Percentiles rank a stretch among this genome's conserved stretches.
phyloP scores from a whole-genome alignment of 495 filamentous ascomycete genomes.

The Neohortaea acidophila region DNA sequence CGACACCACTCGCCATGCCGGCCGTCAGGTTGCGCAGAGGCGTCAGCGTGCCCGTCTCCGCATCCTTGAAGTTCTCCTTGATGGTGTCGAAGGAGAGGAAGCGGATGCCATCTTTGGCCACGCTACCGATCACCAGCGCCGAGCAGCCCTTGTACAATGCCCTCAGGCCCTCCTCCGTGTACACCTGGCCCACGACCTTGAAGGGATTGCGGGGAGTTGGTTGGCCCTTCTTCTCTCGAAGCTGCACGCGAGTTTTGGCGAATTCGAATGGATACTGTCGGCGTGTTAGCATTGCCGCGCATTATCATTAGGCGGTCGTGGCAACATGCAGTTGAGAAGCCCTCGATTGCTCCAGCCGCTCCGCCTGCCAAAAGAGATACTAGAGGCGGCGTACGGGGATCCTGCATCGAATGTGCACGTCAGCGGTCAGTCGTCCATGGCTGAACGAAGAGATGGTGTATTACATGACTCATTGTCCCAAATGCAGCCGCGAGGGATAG shows the following conservation, averaged over 20 bases:
- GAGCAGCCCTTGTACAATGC: slow-evolving; percentile 51
- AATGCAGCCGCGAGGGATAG: too few species aligned
- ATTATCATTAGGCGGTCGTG: not conserved
- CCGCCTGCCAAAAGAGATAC: slow-evolving; percentile 19
- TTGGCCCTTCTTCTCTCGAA: slow-evolving; percentile 33
- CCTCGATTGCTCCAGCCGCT: slow-evolving; percentile 18
- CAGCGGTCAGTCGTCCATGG: too few species aligned
- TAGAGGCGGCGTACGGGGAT: slow-evolving; percentile 14
- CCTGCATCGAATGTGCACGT: too few species aligned
- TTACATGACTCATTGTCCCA: too few species aligned
- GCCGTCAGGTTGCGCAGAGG: slow-evolving; percentile 41
- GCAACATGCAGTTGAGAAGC: slow-evolving; percentile 12
- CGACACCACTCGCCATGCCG: slow-evolving; percentile 45
- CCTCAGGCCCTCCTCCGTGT: slow-evolving; percentile 38
- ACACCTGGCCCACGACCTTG: slow-evolving; percentile 34
- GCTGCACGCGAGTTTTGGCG: slow-evolving; percentile 49
- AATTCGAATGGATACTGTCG: slow-evolving; percentile 51
- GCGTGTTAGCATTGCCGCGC: not conserved
- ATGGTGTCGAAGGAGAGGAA: slow-evolving; percentile 53
- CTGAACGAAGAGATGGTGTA: too few species aligned
- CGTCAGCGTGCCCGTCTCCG: slow-evolving; percentile 39
- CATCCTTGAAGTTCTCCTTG: slow-evolving; percentile 43
- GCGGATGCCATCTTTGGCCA: slow-evolving; percentile 52
- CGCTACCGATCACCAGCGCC: slow-evolving; percentile 42
- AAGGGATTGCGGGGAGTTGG: slow-evolving; percentile 38